Evolutionary conservation across 1,139 yeast species (phyloP), one percentile per base, ranked within the genome.

Genomic region (Saccharomycopsis crataegensis): DNA sequence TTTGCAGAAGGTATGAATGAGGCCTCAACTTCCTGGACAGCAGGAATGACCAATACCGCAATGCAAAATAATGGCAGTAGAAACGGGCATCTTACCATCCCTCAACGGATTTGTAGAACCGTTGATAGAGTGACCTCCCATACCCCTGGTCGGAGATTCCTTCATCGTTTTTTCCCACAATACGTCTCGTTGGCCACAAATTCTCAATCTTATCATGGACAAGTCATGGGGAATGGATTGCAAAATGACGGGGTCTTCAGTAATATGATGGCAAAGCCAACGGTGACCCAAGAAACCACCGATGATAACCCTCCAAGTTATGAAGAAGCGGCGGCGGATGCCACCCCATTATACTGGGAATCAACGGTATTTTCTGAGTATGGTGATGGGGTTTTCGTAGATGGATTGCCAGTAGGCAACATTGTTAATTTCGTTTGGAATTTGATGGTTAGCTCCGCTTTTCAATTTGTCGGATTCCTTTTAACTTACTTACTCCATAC

Each of bases 341-440:
- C 95, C 28, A 82, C 95, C 0, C 99, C 99, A 0, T 96, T 96
- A 47, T 94, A 94, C 67, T 94, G 97, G 96, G 99, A 94, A 67
- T 80, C 90, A 14, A 82, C 95, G 0, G 83, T 91, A 53, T 78
- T 90, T 65, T 81, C 95, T 1, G 89, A 91, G 16, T 86, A 84
- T 55, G 73, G 73, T 51, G 97, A 93, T 65, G 98, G 91, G 67
- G 84, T 93, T 43, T 89, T 89, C 67, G 91, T 94, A 43, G 96
- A 93, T 61, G 98, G 98, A 0, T 73, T 94, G 59, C 98, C 99
- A 0, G 98, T 91, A n/a, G 99, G 99, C 1, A 86, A 87, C 62
- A 68, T 87, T 33, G 83, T 95, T 48, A 89, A 88, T 65, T 85
- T 90, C 62, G 71, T 88, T 3, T 93, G 99, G 98, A 91, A 91